Base-by-base conservation (phyloP, 2,329 filamentous ascomycete species). In the Rutstroemia sydowiana region DNA sequence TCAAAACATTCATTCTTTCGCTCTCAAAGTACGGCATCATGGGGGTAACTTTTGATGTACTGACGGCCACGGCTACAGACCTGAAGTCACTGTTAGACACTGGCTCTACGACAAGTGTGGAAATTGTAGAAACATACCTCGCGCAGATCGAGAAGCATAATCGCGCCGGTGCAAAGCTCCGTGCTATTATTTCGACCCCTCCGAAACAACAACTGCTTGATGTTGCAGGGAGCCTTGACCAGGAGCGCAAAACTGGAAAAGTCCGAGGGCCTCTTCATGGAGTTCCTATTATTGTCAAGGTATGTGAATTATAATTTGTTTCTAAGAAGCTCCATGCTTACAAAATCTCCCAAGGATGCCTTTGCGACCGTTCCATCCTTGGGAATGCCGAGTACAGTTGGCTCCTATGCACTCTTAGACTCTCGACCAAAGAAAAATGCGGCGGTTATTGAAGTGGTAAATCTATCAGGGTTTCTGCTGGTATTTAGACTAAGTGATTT, bases 211-310 rank as follows among this genome's bases (percentile, higher is more conserved):
- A 20, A 8, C 23, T 50, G 36, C 11, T 42, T 13, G 28, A 48
- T 13, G 37, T 31, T 32, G 43, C 32, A 1, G 14, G 23, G 2
- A 20, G 3, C 4, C 39, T 57, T 10, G 85, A 89, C 59, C 64
- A 63, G 0, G 83, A 88, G 66, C 74, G 85, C n/a, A n/a, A n/a
- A n/a, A n/a, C n/a, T n/a, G n/a, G n/a, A n/a, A n/a, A n/a, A n/a
- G n/a, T n/a, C n/a, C n/a, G n/a, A n/a, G 77, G 84, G 1, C 79
- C 79, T 0, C 72, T 90, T 0, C 85, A 89, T 63, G 85, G 85
- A 3, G 85, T 90, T 42, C 86, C 86, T 0, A 85, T 86, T 64
- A 71, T 84, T 2, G 76, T 88, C 58, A 89, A 89, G 66, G 85
- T 89, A 45, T 7, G 13, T 7, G 30, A 32, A 7, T 32, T 13